These are phyloP conservation scores for Gaillardinia entomophila DNA, from an alignment of 805 yeast genomes.

Conservation along the genomic window DNA sequence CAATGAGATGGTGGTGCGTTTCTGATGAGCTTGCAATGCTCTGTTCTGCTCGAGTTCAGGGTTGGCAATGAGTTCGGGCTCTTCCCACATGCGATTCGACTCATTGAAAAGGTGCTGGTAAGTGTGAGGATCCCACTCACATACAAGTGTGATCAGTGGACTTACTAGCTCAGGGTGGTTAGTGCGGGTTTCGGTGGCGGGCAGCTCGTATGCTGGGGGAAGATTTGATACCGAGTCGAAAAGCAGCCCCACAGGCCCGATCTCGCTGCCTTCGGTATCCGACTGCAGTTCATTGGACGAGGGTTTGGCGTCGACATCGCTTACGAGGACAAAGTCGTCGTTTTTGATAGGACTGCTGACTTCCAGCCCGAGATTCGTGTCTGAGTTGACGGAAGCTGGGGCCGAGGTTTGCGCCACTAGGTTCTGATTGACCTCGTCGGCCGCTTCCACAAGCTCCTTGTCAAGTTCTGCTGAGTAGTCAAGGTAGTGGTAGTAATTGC, in stretches of 20 bases:
- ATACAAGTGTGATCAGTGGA: slow-evolving; percentile 34
- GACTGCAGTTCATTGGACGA: background rate
- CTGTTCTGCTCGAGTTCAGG: slow-evolving; percentile 48
- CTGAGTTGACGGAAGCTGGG: no score
- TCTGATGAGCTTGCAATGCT: slow-evolving; percentile 25
- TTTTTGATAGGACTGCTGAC: background rate
- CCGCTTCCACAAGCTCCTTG: slow-evolving; percentile 7
- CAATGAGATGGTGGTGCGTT: slow-evolving; percentile 44
- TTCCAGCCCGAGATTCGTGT: background rate
- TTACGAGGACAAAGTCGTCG: background rate
- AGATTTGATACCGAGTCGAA: background rate
- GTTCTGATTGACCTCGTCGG: background rate
- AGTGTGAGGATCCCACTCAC: slow-evolving; percentile 58
- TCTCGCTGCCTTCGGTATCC: background rate
- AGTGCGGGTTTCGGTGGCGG: background rate
- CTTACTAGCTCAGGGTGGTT: slow-evolving; percentile 17
- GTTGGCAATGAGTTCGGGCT: slow-evolving; percentile 41
- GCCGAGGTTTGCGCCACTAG: background rate
- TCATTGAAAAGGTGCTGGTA: slow-evolving; percentile 45
- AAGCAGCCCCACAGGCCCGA: background rate
- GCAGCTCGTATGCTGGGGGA: background rate
- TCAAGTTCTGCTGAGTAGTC: slow-evolving; percentile 9
- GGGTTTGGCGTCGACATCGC: background rate
- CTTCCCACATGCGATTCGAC: slow-evolving; percentile 52
- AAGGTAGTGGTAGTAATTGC: slow-evolving; percentile 27